Conservation (phyloP, 2,329 filamentous ascomycete species). For the Calonectria multiphialidica region DNA sequence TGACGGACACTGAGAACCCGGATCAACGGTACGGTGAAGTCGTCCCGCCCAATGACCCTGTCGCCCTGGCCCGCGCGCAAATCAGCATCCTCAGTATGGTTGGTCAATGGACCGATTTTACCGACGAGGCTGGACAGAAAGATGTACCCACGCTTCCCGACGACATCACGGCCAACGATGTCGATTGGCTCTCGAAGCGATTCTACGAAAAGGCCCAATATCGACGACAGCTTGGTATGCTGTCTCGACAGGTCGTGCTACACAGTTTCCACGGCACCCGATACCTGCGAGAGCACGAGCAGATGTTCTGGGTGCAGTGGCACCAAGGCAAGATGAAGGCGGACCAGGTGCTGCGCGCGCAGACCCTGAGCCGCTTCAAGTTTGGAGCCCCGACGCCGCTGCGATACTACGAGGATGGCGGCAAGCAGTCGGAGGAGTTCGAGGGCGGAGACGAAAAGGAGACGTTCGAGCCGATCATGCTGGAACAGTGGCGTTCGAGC, state of each 20-base stretch:
- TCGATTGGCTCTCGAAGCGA: slow-evolving; percentile 29
- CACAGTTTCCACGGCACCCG: slow-evolving; percentile 35
- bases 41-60: slow-evolving; percentile 33
- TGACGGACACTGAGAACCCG: slow-evolving; percentile 32
- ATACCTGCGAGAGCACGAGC: slow-evolving; percentile 34
- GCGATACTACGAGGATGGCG: slow-evolving; percentile 24
- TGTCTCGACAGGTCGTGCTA: slow-evolving; percentile 31
- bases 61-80: slow-evolving; percentile 33
- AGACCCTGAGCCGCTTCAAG: slow-evolving; percentile 21
- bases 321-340: slow-evolving; percentile 25
- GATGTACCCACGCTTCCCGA: slow-evolving; percentile 21
- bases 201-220: slow-evolving; percentile 29
- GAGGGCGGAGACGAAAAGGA: slow-evolving; percentile 9
- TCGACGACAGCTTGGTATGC: slow-evolving; percentile 27
- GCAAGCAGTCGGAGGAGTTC: neutral
- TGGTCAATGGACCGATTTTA: slow-evolving; percentile 34
- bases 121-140: slow-evolving; percentile 16
- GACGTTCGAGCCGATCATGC: slow-evolving; percentile 3
- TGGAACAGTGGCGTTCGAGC: slow-evolving; percentile 6
- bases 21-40: slow-evolving; percentile 36
- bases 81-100: slow-evolving; percentile 34
- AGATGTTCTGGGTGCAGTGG: slow-evolving; percentile 39
- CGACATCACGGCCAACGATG: slow-evolving; percentile 26
- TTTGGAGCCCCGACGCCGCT: slow-evolving; percentile 26
- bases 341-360: slow-evolving; percentile 2